A percentile compares a stretch with the other conserved stretches of the same genome.
Conservation (phyloP, 208 protist genomes). For the Phytomonas sp. region DNA sequence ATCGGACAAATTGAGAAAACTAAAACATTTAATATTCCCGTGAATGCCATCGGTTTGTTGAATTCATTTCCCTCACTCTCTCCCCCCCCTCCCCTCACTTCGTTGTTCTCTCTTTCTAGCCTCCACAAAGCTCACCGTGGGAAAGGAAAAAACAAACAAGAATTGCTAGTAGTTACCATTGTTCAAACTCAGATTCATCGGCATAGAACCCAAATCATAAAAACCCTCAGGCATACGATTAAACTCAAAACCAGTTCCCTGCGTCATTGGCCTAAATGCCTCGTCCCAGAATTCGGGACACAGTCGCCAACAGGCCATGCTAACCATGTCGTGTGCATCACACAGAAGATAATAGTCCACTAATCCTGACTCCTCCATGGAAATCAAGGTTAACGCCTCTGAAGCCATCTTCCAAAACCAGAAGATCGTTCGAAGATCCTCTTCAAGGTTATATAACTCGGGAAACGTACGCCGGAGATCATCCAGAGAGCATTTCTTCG, state of each 20-base stretch:
- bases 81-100: no score
- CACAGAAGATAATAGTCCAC: conserved; percentile 26
- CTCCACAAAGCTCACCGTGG: background rate
- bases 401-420: conserved; percentile 77
- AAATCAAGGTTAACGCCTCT: conserved; percentile 33
- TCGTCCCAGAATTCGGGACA: conserved; percentile 19
- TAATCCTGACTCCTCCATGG: conserved; percentile 18
- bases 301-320: conserved; percentile 28
- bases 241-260: background rate
- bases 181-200: background rate
- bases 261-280: conserved; percentile 2
- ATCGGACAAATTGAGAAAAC: background rate
- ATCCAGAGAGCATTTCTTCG: conserved; percentile 49
- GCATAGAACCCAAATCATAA: background rate
- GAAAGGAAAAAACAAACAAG: background rate
- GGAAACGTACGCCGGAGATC: conserved; percentile 52
- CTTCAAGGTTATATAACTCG: conserved; percentile 32
- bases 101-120: background rate
- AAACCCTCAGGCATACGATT: background rate
- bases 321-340: conserved; percentile 27
- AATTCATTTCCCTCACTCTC: background rate
- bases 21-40: background rate
- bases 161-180: background rate
- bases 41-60: background rate
- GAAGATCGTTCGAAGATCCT: conserved; percentile 67